Conservation (phyloP, 2,329 filamentous ascomycete genomes). For the Fusarium coicis region DNA sequence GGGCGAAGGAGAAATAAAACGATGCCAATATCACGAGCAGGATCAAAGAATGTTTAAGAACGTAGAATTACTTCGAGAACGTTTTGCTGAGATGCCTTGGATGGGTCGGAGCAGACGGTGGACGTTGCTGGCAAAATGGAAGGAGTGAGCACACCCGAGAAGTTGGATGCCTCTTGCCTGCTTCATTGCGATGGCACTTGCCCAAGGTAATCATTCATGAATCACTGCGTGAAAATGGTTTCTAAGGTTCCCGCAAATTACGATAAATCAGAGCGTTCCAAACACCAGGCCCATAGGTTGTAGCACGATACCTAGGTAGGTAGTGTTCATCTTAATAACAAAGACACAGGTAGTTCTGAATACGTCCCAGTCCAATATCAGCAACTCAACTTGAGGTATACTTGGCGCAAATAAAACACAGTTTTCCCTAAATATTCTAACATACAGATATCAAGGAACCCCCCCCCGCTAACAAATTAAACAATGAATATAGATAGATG, state of each 20-base stretch:
- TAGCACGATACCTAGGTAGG: too few relatives aligned
- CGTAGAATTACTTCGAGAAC: not conserved
- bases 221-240: not conserved
- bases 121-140: not conserved
- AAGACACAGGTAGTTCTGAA: rapidly evolving
- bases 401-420: not conserved
- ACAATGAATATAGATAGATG: too few relatives aligned
- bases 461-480: rapidly evolving
- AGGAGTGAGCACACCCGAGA: not conserved
- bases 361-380: rapidly evolving
- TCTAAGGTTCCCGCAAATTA: not conserved
- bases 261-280: too few relatives aligned
- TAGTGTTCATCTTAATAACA: too few relatives aligned
- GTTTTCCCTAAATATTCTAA: rapidly evolving
- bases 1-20: not conserved
- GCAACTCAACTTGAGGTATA: not conserved
- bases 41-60: not conserved
- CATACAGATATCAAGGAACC: too few relatives aligned
- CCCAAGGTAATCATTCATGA: not conserved
- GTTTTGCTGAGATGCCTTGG: not conserved
- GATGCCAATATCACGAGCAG: not conserved
- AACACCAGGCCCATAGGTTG: too few relatives aligned
- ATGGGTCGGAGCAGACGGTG: not conserved
- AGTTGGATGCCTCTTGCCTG: not conserved
- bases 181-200: not conserved